These are phyloP conservation scores for Microsporum ferrugineum DNA, from an alignment of 2,329 filamentous ascomycete species.

Conservation along the genomic window DNA sequence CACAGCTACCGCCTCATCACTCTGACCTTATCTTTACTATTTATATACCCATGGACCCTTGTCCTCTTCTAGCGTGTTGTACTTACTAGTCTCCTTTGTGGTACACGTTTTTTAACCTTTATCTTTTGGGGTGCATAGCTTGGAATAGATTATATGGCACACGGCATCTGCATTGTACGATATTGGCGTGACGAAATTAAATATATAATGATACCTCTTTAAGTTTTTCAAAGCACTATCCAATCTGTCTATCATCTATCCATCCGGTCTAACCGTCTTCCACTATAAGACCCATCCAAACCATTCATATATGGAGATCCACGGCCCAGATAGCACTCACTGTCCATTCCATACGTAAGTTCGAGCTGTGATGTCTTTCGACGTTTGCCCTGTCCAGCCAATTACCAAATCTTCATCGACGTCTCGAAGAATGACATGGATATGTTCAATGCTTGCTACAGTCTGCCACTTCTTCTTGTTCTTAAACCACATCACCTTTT, in stretches of 20 bases:
- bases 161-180: neutral
- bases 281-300: neutral
- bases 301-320: no score
- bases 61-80: neutral
- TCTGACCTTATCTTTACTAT: neutral
- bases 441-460: slow-evolving; percentile 1
- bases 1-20: neutral
- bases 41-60: neutral
- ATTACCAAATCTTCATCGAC: neutral
- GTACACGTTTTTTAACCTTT: neutral
- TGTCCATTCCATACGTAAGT: neutral
- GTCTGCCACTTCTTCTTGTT: slow-evolving; percentile 3
- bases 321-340: neutral
- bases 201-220: neutral
- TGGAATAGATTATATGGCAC: neutral
- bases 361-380: neutral
- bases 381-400: neutral
- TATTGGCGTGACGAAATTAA: neutral
- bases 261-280: neutral
- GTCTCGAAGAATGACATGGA: neutral
- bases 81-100: neutral
- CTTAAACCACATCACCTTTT: slow-evolving; percentile 2
- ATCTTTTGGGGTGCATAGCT: neutral
- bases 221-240: neutral
- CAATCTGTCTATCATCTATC: neutral